These are phyloP conservation scores for Aspergillus cejpii DNA, from an alignment of 2,329 filamentous ascomycete species.

Conservation along the genomic window DNA sequence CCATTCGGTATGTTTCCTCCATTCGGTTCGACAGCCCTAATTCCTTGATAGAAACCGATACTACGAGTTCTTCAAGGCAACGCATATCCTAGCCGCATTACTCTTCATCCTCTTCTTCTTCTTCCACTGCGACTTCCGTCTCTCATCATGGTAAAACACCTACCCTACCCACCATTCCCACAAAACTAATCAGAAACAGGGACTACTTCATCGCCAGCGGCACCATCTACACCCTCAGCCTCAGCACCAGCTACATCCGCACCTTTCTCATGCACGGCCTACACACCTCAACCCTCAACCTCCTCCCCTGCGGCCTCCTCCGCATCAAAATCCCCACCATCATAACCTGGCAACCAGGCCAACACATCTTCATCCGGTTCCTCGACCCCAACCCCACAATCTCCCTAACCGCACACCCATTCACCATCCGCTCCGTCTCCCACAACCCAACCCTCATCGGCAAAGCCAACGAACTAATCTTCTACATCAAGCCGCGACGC, in stretches of 20 bases:
- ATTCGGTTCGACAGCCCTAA: neutral
- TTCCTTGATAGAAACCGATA: slow-evolving; percentile 40
- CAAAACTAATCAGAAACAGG: slow-evolving; percentile 30
- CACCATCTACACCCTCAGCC: slow-evolving; percentile 46
- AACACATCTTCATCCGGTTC: slow-evolving; percentile 53
- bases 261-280: slow-evolving; percentile 49
- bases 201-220: slow-evolving; percentile 56
- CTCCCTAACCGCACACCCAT: slow-evolving; percentile 48
- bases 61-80: slow-evolving; percentile 58
- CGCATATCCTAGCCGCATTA: slow-evolving; percentile 48
- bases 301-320: slow-evolving; percentile 39
- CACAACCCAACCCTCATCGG: slow-evolving; percentile 10
- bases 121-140: slow-evolving; percentile 51
- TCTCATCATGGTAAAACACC: slow-evolving; percentile 47
- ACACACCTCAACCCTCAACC: slow-evolving; percentile 38
- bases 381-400: slow-evolving; percentile 25
- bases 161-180: neutral
- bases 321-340: slow-evolving; percentile 42
- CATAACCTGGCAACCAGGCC: slow-evolving; percentile 47
- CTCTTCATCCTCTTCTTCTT: slow-evolving; percentile 56
- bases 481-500: slow-evolving; percentile 47
- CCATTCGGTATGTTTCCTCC: slow-evolving; percentile 40
- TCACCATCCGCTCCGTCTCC: slow-evolving; percentile 50
- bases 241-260: slow-evolving; percentile 42
- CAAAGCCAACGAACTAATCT: slow-evolving; percentile 41